A percentile compares a stretch with the other conserved stretches of the same genome.
phyloP scores from a whole-genome alignment of 1,284 basidiomycete genomes.

The Cystobasidium pallidum region DNA sequence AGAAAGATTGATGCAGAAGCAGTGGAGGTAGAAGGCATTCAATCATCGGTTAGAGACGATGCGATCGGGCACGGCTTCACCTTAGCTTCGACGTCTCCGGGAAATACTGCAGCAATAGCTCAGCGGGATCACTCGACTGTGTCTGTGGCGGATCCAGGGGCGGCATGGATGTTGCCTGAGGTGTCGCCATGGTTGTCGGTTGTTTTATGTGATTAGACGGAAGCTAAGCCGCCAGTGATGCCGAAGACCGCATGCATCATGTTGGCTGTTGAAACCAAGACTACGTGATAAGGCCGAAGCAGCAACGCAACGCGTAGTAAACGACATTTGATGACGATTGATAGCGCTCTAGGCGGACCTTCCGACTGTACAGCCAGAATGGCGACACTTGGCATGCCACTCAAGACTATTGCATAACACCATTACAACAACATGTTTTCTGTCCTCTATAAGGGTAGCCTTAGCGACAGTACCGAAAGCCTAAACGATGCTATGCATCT shows the following conservation, averaged over 20 bases:
- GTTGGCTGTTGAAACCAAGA: too few species aligned
- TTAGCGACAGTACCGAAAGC: not conserved
- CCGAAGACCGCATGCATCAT: not conserved
- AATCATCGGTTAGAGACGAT: not conserved
- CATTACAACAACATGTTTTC: too few species aligned
- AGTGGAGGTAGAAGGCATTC: not conserved
- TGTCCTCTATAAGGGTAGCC: too few species aligned
- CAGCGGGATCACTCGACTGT: constrained; percentile 31
- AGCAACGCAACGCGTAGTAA: too few species aligned
- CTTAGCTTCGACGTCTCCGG: constrained; percentile 39
- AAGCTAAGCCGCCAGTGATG: constrained; percentile 3
- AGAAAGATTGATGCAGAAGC: not conserved
- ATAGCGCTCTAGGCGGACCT: too few species aligned
- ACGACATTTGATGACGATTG: too few species aligned
- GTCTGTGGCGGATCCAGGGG: not conserved
- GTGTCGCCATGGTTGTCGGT: not conserved
- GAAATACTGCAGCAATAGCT: constrained; percentile 42
- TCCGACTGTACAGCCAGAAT: too few species aligned
- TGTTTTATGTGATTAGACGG: not conserved
- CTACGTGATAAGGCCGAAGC: too few species aligned
- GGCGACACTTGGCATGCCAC: too few species aligned
- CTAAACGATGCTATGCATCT: not conserved
- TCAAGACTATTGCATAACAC: too few species aligned
- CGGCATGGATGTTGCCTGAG: not conserved
- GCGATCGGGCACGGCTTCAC: constrained; percentile 1